Conservation (phyloP, 768 basidiomycete genomes). For the Lactarius trivialis region DNA sequence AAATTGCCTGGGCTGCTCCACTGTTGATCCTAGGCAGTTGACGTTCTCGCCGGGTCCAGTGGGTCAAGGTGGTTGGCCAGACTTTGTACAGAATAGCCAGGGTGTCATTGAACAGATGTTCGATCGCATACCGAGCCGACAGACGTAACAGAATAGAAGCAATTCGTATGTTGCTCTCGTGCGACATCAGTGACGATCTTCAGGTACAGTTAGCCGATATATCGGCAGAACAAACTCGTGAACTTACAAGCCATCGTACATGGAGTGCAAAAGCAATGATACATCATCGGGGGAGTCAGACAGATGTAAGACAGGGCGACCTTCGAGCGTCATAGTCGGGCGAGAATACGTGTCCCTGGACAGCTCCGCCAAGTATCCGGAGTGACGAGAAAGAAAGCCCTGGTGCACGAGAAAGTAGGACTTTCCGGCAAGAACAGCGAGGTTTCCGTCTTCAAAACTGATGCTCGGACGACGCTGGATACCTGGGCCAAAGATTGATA, state of each 20-base stretch:
- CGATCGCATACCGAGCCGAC: conserved; percentile 57
- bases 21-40: conserved; percentile 44
- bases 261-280: conserved; percentile 49
- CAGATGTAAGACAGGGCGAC: conserved; percentile 47
- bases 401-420: conserved; percentile 65
- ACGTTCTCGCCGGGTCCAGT: conserved; percentile 67
- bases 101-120: conserved; percentile 50
- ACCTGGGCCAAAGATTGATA: conserved; percentile 19
- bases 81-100: conserved; percentile 43
- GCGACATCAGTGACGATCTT: conserved; percentile 29
- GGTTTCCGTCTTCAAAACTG: conserved; percentile 63
- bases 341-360: conserved; percentile 29
- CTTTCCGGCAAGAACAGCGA: conserved; percentile 51
- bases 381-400: conserved; percentile 61
- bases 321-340: conserved; percentile 40
- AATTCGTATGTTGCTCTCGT: conserved; percentile 44
- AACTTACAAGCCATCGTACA: conserved; percentile 69
- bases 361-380: conserved; percentile 40
- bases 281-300: conserved; percentile 53
- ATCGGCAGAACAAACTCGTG: background rate
- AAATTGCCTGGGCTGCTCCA: conserved; percentile 47
- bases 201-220: background rate
- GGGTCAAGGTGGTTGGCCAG: conserved; percentile 57
- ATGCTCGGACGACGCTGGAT: conserved; percentile 42
- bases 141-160: conserved; percentile 55